Percentiles rank a stretch among this genome's conserved stretches.
phyloP scores from a whole-genome alignment of 192 early-diverging fungal genomes.

The Coemansia sp. region DNA sequence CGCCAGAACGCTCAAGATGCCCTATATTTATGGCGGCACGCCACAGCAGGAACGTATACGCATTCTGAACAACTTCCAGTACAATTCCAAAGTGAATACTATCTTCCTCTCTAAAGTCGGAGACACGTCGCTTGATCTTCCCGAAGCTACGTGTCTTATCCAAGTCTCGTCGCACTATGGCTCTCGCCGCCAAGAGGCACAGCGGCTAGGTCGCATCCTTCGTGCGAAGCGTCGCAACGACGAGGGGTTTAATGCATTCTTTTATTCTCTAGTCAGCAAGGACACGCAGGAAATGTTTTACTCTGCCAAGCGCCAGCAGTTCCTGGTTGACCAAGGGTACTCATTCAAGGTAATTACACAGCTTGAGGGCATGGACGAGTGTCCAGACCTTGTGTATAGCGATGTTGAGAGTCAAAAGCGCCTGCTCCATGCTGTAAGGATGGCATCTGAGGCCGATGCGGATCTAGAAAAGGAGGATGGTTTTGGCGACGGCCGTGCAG shows the following conservation, averaged over 20 bases:
- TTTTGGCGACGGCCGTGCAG: slow-evolving; percentile 47
- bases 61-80: slow-evolving; percentile 91
- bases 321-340: slow-evolving; percentile 99
- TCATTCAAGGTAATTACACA: slow-evolving; percentile 98
- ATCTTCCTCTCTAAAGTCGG: slow-evolving; percentile 91
- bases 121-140: slow-evolving; percentile 99
- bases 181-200: slow-evolving; percentile 97
- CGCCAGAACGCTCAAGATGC: slow-evolving; percentile 75
- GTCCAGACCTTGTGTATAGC: slow-evolving; percentile 73
- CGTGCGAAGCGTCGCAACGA: slow-evolving; percentile 92
- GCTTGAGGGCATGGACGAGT: slow-evolving; percentile 87
- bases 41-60: slow-evolving; percentile 87
- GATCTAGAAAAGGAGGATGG: slow-evolving; percentile 62
- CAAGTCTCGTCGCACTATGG: slow-evolving; percentile 99
- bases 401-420: slow-evolving; percentile 73
- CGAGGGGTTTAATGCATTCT: slow-evolving; percentile 95
- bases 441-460: slow-evolving; percentile 64
- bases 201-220: slow-evolving; percentile 91
- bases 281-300: slow-evolving; percentile 99
- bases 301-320: slow-evolving; percentile 97
- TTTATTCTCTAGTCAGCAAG: slow-evolving; percentile 96
- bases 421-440: slow-evolving; percentile 81
- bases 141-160: slow-evolving; percentile 97
- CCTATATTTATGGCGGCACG: slow-evolving; percentile 91
- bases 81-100: slow-evolving; percentile 88